A percentile compares a stretch with the other conserved stretches of the same genome.
These are phyloP conservation scores for Fragaria ananassa DNA, from an alignment of 306 rosid genomes.

Conservation along the genomic window DNA sequence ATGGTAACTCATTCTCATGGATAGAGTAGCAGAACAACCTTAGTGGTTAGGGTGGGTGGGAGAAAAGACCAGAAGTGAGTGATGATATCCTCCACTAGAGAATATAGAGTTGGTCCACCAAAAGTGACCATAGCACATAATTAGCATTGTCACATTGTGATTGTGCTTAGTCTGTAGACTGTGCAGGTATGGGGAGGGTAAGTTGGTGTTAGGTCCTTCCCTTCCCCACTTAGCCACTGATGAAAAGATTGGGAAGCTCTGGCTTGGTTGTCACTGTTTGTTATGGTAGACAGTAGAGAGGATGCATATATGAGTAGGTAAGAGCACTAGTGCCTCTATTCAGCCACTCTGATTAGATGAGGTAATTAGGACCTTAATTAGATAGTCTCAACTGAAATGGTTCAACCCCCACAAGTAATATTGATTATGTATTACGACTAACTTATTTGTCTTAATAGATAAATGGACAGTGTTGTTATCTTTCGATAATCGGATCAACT, in stretches of 20 bases:
- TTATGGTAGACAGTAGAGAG: not conserved
- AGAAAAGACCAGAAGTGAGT: not conserved
- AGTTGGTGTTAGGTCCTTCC: not conserved
- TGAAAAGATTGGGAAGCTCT: slow-evolving; percentile 5
- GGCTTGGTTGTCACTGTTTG: slow-evolving; percentile 21
- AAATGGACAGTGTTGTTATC: not conserved
- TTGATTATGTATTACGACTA: not conserved
- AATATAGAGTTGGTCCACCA: slow-evolving; percentile 12
- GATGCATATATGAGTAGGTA: slow-evolving; percentile 33
- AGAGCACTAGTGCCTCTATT: slow-evolving; percentile 29
- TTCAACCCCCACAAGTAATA: slow-evolving; percentile 25
- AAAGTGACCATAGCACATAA: not conserved
- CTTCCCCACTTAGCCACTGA: not conserved
- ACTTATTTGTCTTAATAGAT: not conserved
- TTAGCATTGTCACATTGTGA: not conserved
- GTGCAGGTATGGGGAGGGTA: slow-evolving; percentile 7
- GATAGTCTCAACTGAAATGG: slow-evolving; percentile 17
- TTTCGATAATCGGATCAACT: not conserved
- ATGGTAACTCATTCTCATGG: not conserved
- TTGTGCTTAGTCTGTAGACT: not conserved
- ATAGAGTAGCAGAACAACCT: not conserved
- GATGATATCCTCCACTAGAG: not conserved
- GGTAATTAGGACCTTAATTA: not conserved
- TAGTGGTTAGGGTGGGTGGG: slow-evolving; percentile 16
- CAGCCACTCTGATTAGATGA: not conserved